Evolutionary conservation across 1,284 basidiomycete species (phyloP), one percentile per base, ranked within the genome.

Genomic region (Polyporus tsugae): DNA sequence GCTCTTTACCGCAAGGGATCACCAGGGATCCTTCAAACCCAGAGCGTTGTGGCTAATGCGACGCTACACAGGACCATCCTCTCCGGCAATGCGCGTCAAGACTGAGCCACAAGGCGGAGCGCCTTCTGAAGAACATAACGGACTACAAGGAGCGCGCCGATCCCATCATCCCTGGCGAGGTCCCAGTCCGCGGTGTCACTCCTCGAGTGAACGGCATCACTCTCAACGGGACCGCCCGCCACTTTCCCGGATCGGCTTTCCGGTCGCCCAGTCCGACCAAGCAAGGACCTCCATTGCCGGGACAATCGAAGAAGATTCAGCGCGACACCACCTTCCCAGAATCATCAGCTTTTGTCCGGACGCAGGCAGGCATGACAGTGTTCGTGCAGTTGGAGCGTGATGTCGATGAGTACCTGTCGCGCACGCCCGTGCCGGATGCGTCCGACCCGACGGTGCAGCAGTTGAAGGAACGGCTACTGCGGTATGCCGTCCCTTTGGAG

Each of bases 41-140:
- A 39, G 39, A 49, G 22, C 6, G 19, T 49, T 49, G 10, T 49
- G 22, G 46, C 46, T 22, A 49, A 49, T 19, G 46, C 22, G 46
- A 19, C 17, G 19, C 46, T 41, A 59, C 49, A 2, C 77, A 87
- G 86, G 80, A 89, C 70, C 96, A 98, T 76, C 96, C 94, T 0
- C 86, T 98, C 46, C 90, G 95, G 49, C 86, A 86, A 69, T 92
- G 91, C 69, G 95, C 93, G 2, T 85, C 86, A 67, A 91, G 93
- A 59, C 86, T 98, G 73, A 87, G 89, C 73, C 83, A 85, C 73
- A 96, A 96, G 79, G 91, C 95, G 0, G 92, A 95, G 67, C 86
- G 91, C 73, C 86, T 98, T 36, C 87, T 99, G 39, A 89, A 90
- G 75, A 92, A 97, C 76, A 91, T 99, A 72, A 94, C 93, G 1